Conservation (phyloP, 768 basidiomycete genomes). For the Rhizopogon sp. region DNA sequence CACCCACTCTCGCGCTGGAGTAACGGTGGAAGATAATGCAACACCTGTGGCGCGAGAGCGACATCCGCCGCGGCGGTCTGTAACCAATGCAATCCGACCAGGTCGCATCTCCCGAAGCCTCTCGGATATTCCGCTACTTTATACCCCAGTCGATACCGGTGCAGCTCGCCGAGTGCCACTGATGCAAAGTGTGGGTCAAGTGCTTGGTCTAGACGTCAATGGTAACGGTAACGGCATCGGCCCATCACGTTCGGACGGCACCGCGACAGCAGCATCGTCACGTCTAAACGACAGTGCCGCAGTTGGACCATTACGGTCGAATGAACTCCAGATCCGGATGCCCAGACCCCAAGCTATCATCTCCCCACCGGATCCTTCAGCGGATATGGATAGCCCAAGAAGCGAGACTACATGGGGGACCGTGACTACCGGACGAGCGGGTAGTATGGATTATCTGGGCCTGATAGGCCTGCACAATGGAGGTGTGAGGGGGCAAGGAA, state of each 20-base stretch:
- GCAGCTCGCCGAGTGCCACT: constrained; percentile 12
- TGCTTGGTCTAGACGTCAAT: constrained; percentile 13
- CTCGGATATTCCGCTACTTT: constrained; percentile 10
- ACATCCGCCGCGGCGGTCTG: constrained; percentile 20
- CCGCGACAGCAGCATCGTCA: constrained; percentile 1
- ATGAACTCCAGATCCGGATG: background rate
- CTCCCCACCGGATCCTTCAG: constrained; percentile 7
- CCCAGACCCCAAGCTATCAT: background rate
- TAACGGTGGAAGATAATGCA: constrained; percentile 20
- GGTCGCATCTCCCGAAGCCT: constrained; percentile 5
- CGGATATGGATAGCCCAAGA: constrained; percentile 22
- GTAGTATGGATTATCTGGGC: constrained; percentile 24
- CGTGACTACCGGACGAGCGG: constrained; percentile 20
- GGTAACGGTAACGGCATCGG: constrained; percentile 13
- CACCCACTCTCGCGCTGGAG: constrained; percentile 14
- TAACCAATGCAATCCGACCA: constrained; percentile 16
- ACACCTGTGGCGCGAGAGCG: constrained; percentile 19
- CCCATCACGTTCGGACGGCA: constrained; percentile 8
- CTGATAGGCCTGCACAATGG: constrained; percentile 28
- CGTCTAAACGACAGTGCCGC: constrained; percentile 8
- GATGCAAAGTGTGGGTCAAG: constrained; percentile 11
- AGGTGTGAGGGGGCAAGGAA: constrained; percentile 21
- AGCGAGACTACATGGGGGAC: constrained; percentile 34
- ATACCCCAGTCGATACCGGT: constrained; percentile 9
- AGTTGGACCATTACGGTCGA: background rate